These are phyloP conservation scores for Mollisiaceae sp. DNA, from an alignment of 2,329 filamentous ascomycete species.

Conservation along the genomic window DNA sequence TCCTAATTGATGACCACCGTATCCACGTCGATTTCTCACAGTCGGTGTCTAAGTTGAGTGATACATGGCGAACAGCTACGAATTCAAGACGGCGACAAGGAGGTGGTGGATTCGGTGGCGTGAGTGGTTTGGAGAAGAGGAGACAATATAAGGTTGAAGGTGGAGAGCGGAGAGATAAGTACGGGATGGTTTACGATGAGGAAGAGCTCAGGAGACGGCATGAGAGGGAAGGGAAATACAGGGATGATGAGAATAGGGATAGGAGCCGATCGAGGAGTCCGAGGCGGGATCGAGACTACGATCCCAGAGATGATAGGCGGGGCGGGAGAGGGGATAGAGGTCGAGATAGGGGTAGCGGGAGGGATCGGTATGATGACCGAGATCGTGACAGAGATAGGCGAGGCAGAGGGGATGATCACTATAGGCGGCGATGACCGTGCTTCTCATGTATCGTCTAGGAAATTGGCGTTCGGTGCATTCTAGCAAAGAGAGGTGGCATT, in stretches of 20 bases:
- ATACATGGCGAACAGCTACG: constrained; percentile 85
- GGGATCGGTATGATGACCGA: constrained; percentile 26
- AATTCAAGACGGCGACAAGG: constrained; percentile 74
- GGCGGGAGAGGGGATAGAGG: constrained; percentile 28
- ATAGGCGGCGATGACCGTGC: constrained; percentile 26
- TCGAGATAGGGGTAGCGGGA: constrained; percentile 29
- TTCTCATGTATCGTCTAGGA: not conserved
- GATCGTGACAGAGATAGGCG: constrained; percentile 33
- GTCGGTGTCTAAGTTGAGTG: constrained; percentile 85
- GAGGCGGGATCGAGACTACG: constrained; percentile 30
- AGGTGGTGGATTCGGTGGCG: constrained; percentile 86
- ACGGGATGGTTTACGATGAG: constrained; percentile 82
- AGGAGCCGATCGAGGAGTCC: constrained; percentile 42
- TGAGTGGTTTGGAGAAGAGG: constrained; percentile 85
- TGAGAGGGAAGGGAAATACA: constrained; percentile 45
- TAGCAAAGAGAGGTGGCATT: not conserved
- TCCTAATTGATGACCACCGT: constrained; percentile 93
- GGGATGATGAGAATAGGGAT: constrained; percentile 35
- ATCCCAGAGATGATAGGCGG: constrained; percentile 34
- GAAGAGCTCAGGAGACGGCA: constrained; percentile 65
- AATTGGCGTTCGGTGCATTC: constrained; percentile 7
- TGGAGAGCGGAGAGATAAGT: constrained; percentile 54
- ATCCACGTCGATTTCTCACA: constrained; percentile 99
- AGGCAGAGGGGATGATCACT: constrained; percentile 33
- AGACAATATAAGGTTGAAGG: constrained; percentile 75